phyloP scores from a whole-genome alignment of 75 land plant genomes.

The Cryptomeria japonica region DNA sequence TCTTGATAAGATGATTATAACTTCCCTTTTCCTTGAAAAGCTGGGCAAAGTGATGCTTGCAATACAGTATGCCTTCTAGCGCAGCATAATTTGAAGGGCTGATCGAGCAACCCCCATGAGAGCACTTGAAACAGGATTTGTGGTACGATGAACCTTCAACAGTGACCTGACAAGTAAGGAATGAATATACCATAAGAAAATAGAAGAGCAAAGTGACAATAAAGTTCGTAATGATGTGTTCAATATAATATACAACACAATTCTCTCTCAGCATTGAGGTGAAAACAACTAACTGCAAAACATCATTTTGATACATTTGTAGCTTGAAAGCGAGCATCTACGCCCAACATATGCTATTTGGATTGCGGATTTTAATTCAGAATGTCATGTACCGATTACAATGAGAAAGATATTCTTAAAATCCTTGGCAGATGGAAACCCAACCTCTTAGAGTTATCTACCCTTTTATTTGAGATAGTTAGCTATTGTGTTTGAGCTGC shows the following conservation, averaged over 20 bases:
- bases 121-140: slow-evolving; percentile 49
- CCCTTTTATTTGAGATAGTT: background rate
- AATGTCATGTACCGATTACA: background rate
- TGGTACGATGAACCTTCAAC: slow-evolving; percentile 51
- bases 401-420: background rate
- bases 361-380: background rate
- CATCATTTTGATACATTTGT: background rate
- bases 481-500: background rate
- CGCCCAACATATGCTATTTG: background rate
- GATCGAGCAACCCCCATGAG: slow-evolving; percentile 46
- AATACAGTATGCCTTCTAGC: slow-evolving; percentile 43
- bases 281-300: background rate
- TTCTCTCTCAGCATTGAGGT: background rate
- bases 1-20: slow-evolving; percentile 41
- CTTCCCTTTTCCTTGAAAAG: slow-evolving; percentile 62
- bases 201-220: background rate
- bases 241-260: background rate
- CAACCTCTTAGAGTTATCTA: background rate
- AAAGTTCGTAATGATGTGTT: background rate
- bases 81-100: slow-evolving; percentile 52
- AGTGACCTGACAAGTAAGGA: slow-evolving; percentile 31
- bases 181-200: background rate
- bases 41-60: slow-evolving; percentile 48
- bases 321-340: background rate
- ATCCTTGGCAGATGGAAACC: background rate